Conservation (phyloP, 176 grass and related monocot species). For the Hordeum vulgare region MorexV3_pseudomolecules_assembly NC_058520.1:25813418-25813917, state of each 20-base stretch:
- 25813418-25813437: slow-evolving; percentile 64
- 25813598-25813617: too few species aligned
- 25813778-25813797: background rate
- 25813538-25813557: background rate
- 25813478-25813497: slow-evolving; percentile 50
- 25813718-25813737: background rate
- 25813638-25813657: background rate
- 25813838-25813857: too few species aligned
- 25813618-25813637: background rate
- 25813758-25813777: background rate
- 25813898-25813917: background rate
- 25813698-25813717: background rate
- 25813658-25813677: background rate
- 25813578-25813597: too few species aligned
- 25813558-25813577: background rate
- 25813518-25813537: background rate
- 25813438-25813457: slow-evolving; percentile 80
- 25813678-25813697: too few species aligned
- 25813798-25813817: background rate
- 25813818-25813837: background rate
- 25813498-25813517: slow-evolving; percentile 85
- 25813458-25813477: slow-evolving; percentile 82
- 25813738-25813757: background rate
- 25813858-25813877: background rate
- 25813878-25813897: background rate